Evolutionary conservation across 768 basidiomycete genomes (phyloP).

Genomic region (Lactarius psammicola): DNA sequence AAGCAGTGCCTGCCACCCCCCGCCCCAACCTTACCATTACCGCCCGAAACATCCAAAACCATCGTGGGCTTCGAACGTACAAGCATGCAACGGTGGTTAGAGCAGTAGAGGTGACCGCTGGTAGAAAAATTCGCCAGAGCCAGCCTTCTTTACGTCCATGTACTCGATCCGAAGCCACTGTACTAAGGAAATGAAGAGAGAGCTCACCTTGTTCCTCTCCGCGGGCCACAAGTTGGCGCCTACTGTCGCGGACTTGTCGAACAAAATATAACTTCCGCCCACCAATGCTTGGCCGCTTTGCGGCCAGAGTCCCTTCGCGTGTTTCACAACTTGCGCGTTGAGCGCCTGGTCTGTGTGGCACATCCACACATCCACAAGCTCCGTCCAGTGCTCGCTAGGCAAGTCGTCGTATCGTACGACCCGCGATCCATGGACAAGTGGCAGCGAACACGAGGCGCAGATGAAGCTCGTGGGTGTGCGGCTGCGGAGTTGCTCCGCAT

Average conservation of each 20-base stretch:
- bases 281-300: constrained; percentile 68
- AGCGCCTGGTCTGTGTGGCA: constrained; percentile 90
- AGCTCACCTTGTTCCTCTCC: constrained; percentile 56
- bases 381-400: constrained; percentile 96
- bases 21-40: constrained; percentile 31
- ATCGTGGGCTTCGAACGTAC: constrained; percentile 51
- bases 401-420: constrained; percentile 70
- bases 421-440: constrained; percentile 53
- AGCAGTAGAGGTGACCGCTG: constrained; percentile 50
- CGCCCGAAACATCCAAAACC: constrained; percentile 47
- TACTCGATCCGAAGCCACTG: constrained; percentile 9
- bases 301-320: constrained; percentile 78
- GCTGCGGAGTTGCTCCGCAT: constrained; percentile 61
- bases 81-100: constrained; percentile 17
- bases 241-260: constrained; percentile 60
- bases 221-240: constrained; percentile 49
- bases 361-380: constrained; percentile 98
- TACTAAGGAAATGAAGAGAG: constrained; percentile 6
- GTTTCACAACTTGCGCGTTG: constrained; percentile 62
- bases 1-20: constrained; percentile 38
- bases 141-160: constrained; percentile 92
- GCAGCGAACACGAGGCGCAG: constrained; percentile 78
- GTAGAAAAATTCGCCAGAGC: constrained; percentile 59
- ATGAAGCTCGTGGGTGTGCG: constrained; percentile 63
- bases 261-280: constrained; percentile 85